These are phyloP conservation scores for Carex sylvatica DNA, from an alignment of 202 grass and related monocot genomes.

Conservation along the genomic window DNA sequence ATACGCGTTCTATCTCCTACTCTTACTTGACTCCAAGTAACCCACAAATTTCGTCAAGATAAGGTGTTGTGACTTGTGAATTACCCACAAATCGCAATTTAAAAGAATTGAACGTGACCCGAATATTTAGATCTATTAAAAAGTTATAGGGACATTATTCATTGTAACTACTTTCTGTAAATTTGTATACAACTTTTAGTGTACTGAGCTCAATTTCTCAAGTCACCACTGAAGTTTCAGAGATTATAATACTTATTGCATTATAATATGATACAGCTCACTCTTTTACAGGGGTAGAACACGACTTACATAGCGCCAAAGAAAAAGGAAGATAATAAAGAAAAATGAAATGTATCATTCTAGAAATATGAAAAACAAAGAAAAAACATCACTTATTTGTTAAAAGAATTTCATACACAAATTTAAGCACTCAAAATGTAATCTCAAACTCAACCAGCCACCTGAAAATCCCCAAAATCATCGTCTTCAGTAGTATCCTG, in stretches of 20 bases:
- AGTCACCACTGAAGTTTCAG: background rate
- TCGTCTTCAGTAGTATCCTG: conserved; percentile 48
- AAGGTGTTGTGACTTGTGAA: too few relatives aligned
- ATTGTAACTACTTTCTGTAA: background rate
- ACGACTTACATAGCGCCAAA: background rate
- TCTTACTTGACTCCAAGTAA: too few relatives aligned
- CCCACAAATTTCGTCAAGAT: too few relatives aligned
- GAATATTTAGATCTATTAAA: background rate
- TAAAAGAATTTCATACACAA: conserved; percentile 42
- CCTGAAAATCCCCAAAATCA: conserved; percentile 94
- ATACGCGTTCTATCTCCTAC: too few relatives aligned
- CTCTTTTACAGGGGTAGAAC: conserved; percentile 21
- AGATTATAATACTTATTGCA: background rate
- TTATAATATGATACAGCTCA: background rate
- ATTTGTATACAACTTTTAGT: background rate
- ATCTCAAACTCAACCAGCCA: conserved; percentile 63
- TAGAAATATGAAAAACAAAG: conserved; percentile 19
- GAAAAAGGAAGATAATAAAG: background rate
- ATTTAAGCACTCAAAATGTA: background rate
- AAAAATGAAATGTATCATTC: conserved; percentile 25
- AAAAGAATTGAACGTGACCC: background rate
- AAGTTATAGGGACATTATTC: background rate
- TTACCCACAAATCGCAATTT: background rate
- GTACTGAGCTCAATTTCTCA: background rate
- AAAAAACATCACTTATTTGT: conserved; percentile 30